phyloP scores from a whole-genome alignment of 495 filamentous ascomycete species.

The Penicillium coprophilum region DNA sequence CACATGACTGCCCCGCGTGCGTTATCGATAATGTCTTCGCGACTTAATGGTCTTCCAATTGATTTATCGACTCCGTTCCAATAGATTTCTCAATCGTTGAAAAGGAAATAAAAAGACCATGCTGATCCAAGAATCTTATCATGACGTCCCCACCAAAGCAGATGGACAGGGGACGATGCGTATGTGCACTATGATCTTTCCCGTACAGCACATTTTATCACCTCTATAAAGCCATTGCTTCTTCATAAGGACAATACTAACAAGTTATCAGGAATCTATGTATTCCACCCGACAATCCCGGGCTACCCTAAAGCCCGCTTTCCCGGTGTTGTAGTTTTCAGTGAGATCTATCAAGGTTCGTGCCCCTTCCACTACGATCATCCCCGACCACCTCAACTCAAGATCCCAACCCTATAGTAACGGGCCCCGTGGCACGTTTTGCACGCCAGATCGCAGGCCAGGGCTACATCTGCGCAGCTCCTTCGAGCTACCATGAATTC shows the following conservation, averaged over 20 bases:
- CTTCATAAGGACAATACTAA: constrained; percentile 8
- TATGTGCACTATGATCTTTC: constrained; percentile 33
- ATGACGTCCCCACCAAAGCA: constrained; percentile 66
- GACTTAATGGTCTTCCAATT: constrained; percentile 1
- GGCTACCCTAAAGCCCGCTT: constrained; percentile 86
- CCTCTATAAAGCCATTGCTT: background rate
- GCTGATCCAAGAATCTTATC: constrained; percentile 64
- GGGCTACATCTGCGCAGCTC: constrained; percentile 90
- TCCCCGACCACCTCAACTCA: background rate
- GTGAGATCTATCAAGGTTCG: constrained; percentile 93
- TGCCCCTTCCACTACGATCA: background rate
- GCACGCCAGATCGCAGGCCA: constrained; percentile 90
- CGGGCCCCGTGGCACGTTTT: constrained; percentile 87
- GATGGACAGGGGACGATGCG: constrained; percentile 62
- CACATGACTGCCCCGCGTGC: constrained; percentile 16
- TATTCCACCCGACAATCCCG: constrained; percentile 83
- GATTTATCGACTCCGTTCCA: background rate
- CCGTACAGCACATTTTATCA: background rate
- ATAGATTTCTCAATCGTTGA: background rate
- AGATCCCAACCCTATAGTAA: constrained; percentile 55
- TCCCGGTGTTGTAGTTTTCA: constrained; percentile 87
- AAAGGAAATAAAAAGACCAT: constrained; percentile 40
- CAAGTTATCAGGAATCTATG: constrained; percentile 65
- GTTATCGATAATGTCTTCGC: constrained; percentile 11
- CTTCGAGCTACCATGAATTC: constrained; percentile 92